Evolutionary conservation across 2,329 filamentous ascomycete species (phyloP), one percentile per base, ranked within the genome.

Genomic region (Calcarisporium arbuscula): DNA sequence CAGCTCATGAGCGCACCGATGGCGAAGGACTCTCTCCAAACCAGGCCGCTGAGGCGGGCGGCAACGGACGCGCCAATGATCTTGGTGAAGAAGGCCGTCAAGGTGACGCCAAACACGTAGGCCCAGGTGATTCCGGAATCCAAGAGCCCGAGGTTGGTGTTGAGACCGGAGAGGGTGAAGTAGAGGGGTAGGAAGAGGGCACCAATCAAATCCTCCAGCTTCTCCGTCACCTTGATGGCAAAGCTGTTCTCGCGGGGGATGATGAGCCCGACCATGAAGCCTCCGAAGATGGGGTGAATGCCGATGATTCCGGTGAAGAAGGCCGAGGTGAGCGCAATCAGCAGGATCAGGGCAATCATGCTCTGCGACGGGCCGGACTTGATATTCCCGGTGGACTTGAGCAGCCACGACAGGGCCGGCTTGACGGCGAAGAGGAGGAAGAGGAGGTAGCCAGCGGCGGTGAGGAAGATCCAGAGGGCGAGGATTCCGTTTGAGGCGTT

Each of bases 1-100:
- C 90, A 96, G 61, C 86, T 94, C 90, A 96, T 96, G 49, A 95
- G 62, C 12, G 82, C 78, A 11, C 90, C 90, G 46, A 96, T 92
- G 2, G 86, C 78, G 20, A 94, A 75, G 38, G 84, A 89, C 57
- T 96, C 90, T 39, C 89, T 76, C 90, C 90, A 96, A 2, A 94
- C 72, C 32, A 95, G 67, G 18, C 83, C 87, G 48, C 78, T 85
- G 4, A 77, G 52, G 22, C 78, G 75, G 1, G 90, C 88, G 7
- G 89, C 87, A 2, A 94, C 39, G 0, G 86, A 80, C 14, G 86
- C 88, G 27, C 89, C 90, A 10, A 81, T 66, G 33, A 96, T 83
- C 58, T 96, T 96, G 31, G 82, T 86, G 16, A 78, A 64, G 51
- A 95, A 94, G 2, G 90, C 90, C 33, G 92, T 77, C 1, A 73